phyloP scores from a whole-genome alignment of 2,329 filamentous ascomycete species.

The Penicillium sp. region DNA sequence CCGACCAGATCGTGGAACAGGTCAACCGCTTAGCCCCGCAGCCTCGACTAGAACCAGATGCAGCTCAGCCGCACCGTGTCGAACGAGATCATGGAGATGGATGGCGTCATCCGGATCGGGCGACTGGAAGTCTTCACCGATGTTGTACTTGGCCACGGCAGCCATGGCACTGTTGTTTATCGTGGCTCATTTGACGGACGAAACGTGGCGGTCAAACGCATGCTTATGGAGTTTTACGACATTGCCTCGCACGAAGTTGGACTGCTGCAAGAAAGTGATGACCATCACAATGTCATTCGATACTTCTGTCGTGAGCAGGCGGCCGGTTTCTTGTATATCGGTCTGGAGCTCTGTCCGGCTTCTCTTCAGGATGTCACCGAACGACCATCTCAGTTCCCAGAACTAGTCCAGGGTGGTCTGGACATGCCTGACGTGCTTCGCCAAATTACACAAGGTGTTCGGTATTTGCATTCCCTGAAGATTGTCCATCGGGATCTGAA shows the following conservation, averaged over 20 bases:
- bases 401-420: conserved; percentile 60
- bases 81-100: conserved; percentile 54
- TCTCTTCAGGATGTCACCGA: conserved; percentile 89
- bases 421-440: conserved; percentile 76
- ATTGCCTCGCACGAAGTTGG: conserved; percentile 92
- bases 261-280: conserved; percentile 84
- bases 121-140: conserved; percentile 58
- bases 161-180: conserved; percentile 95
- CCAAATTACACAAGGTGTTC: conserved; percentile 83
- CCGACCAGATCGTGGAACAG: conserved; percentile 55
- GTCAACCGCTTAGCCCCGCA: conserved; percentile 42
- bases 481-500: conserved; percentile 98
- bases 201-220: conserved; percentile 90
- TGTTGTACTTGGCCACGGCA: conserved; percentile 65
- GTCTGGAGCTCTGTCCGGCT: conserved; percentile 86
- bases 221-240: conserved; percentile 93
- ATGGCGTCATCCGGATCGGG: conserved; percentile 58
- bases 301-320: conserved; percentile 91
- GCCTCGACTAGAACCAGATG: conserved; percentile 55
- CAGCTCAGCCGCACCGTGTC: conserved; percentile 50
- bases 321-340: conserved; percentile 90
- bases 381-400: conserved; percentile 61
- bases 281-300: conserved; percentile 93
- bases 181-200: conserved; percentile 90
- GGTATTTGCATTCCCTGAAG: conserved; percentile 81